Base-by-base conservation (phyloP, 2,329 filamentous ascomycete genomes). In the Cordyceps javanica region DNA sequence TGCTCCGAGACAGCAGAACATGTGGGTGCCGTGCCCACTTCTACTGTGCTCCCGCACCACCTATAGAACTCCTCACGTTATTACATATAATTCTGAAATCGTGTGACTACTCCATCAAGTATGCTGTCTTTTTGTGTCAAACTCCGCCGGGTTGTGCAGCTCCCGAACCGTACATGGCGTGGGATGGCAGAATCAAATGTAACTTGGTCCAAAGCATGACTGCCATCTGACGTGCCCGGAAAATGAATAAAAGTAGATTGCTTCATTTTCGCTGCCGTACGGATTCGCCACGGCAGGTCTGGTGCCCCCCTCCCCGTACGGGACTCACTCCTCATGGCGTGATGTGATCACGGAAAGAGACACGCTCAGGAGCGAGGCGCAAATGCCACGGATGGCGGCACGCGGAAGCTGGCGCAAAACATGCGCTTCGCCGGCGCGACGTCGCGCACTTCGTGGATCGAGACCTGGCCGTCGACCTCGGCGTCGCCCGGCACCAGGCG, bases 371-470 rank as follows among this genome's bases (percentile, higher is more conserved):
- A 45, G 61, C 70, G 65, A 48, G 73, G 62, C 25, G 82, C 79
- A 75, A 96, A 97, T 14, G 92, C 94, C 6, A 97, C 90, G 65
- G 90, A 85, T 34, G 77, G 73, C 2, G 94, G 94, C 60, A 99
- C 69, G 61, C 91, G 83, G 73, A 99, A 97, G 64, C 86, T 95
- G 30, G 91, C 93, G 71, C 94, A 97, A 72, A 93, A 97, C 92
- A 97, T 97, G 68, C 88, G 83, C 79, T 99, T 99, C 67, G 90
- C 88, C 5, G 94, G 94, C 59, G 91, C 90, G 57, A 99, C 94
- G 64, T 95, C 86, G 62, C 94, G 82, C 34, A 97, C 91, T 59
- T 89, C 84, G 60, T 84, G 74, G 61, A 91, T 82, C 0, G 75
- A 75, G 38, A 83, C 74, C 64, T 82, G 73, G 6, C 76, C 74